Evolutionary conservation across 768 basidiomycete species (phyloP), one percentile per base, ranked within the genome.

Genomic region (Hydnum rufescens): DNA sequence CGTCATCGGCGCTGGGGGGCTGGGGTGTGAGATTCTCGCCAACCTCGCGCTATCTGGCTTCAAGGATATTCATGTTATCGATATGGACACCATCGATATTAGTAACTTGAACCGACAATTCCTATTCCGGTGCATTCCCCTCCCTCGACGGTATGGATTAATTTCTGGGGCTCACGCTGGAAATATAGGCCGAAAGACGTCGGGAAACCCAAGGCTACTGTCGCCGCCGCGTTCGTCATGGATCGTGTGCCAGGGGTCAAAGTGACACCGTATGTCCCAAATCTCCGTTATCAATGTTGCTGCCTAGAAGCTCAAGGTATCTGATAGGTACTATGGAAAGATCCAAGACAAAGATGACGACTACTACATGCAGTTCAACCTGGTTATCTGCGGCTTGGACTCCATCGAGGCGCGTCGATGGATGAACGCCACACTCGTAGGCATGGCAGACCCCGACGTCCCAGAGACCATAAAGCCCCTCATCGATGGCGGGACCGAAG

Each of bases 1-100:
- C 42, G 93, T 97, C 57, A 97, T 99, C 60, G 95, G 95, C 30
- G 95, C 95, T 28, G 95, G 95, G 31, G 95, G 95, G 53, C 70
- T 99, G 39, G 95, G 95, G 6, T 99, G 70, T 66, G 95, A 99
- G 71, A 97, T 97, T 58, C 72, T 99, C 39, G 85, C 92, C 55
- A 95, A 97, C 66, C 75, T 99, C 49, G 93, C 95, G 23, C 67
- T 97, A 58, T 83, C 87, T 43, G 95, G 95, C 25, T 99, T 97
- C 78, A 86, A 83, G 66, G 86, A 97, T 61, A 95, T 97, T 58
- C 89, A 96, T 71, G 92, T 99, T 55, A 97, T 99, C 63, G 95
- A 99, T 71, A 97, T 99, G 92, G 93, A 99, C 71, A 96, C 93
- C 16, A 99, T 97, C 64, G 93, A 99, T 67, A 85, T 99, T 62